Conservation (phyloP, 345 rosid genomes). For the Anastatica hierochuntica region DNA sequence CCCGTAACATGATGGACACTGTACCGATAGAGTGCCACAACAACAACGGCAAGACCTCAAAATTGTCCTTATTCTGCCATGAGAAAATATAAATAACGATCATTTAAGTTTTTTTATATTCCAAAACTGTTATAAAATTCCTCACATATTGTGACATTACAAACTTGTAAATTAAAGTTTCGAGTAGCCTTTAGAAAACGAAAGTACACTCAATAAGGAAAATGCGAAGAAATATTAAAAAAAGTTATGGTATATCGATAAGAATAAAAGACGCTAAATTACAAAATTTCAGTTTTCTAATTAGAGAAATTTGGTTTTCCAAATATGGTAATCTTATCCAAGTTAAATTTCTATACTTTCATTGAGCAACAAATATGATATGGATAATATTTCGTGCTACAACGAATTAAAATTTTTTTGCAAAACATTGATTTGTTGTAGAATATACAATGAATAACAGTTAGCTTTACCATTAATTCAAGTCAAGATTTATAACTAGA, state of each 20-base stretch:
- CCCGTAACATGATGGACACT: conserved; percentile 28
- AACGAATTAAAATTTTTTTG: too few species aligned
- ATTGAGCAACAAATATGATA: neutral
- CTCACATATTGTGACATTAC: too few species aligned
- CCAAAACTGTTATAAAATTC: neutral
- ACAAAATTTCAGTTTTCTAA: neutral
- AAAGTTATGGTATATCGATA: neutral
- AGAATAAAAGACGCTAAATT: neutral
- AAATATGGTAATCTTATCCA: neutral
- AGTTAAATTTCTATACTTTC: neutral
- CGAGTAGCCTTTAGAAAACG: neutral
- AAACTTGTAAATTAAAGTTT: neutral
- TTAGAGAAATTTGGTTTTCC: neutral
- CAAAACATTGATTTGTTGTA: neutral
- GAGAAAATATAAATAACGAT: neutral
- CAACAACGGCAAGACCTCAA: conserved; percentile 27
- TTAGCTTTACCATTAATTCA: neutral
- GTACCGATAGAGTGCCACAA: conserved; percentile 36
- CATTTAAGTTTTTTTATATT: neutral
- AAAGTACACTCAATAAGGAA: neutral
- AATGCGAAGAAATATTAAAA: neutral
- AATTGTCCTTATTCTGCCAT: conserved; percentile 23
- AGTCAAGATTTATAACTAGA: neutral
- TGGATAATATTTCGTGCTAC: too few species aligned
- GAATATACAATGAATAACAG: neutral